Base-by-base conservation (phyloP, 306 rosid species). In the Vigna mungo region DNA sequence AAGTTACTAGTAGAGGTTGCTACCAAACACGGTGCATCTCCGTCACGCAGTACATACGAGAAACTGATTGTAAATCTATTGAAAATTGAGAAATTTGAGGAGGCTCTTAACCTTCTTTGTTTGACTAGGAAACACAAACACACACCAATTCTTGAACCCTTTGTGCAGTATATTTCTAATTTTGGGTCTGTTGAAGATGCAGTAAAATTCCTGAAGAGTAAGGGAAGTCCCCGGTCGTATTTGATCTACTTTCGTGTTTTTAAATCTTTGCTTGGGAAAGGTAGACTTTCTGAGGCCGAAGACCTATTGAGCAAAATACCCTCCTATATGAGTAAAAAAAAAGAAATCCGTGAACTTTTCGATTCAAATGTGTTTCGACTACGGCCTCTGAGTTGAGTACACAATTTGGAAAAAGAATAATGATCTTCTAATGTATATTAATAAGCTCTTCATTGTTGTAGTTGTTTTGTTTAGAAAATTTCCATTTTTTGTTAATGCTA, bases 121-220 rank as follows among this genome's bases (percentile, higher is more conserved):
- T 78, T 90, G 82, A 92, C 88, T 95, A 88, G 84, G 86, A 78
- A 70, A 65, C 91, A 90, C 60, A 81, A 83, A 6, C 74, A 86
- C 80, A 84, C 90, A 36, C 91, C 97, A 39, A 83, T 68, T 73
- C 64, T 69, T 0, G 84, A 89, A n/a, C 95, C 97, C 9, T 80
- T 90, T 79, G 82, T 88, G 59, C 80, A 1, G 46, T 89, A 86
- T 67, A 83, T 94, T 73, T 88, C 93, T 1, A 89, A 88, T 87
- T 85, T 44, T 84, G 97, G 98, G 82, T 84, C 97, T 0, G 90
- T 88, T 72, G 90, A 87, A 77, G 92, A 92, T 87, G 97, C 96
- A 21, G 86, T 65, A 48, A 87, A 87, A 1, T 87, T 90, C 81
- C 84, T 92, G 41, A 87, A 85, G 84, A 68, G 78, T 41, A 11